phyloP scores from a whole-genome alignment of 2,329 filamentous ascomycete genomes.

The Botryotinia narcissicola region DNA sequence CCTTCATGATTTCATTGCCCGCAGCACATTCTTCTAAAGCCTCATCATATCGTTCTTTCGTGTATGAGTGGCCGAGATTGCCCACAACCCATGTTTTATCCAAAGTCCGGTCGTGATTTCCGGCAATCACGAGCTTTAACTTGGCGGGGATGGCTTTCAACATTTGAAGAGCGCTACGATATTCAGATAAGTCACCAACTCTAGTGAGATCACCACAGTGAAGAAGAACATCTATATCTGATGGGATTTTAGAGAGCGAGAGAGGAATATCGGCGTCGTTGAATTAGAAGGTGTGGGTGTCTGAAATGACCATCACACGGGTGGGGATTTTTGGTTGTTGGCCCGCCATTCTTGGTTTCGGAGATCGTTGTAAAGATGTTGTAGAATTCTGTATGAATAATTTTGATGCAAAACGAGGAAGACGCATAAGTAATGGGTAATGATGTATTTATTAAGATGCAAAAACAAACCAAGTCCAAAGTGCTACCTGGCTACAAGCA shows the following conservation, averaged over 20 bases:
- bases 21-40: constrained; percentile 20
- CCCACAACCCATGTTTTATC: constrained; percentile 43
- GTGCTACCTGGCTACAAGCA: not conserved
- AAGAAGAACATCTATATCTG: constrained; percentile 38
- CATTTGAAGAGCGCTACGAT: constrained; percentile 31
- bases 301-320: constrained; percentile 35
- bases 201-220: constrained; percentile 43
- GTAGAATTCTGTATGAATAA: not conserved
- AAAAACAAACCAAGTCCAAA: not conserved
- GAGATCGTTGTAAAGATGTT: not conserved
- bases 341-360: constrained; percentile 8
- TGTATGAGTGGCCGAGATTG: not conserved
- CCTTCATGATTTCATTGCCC: constrained; percentile 31
- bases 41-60: not conserved
- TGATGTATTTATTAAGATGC: not conserved
- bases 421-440: not conserved
- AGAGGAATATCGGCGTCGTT: constrained; percentile 26
- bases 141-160: constrained; percentile 45
- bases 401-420: not conserved
- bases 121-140: constrained; percentile 60
- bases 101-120: constrained; percentile 60
- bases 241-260: constrained; percentile 34
- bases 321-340: constrained; percentile 25
- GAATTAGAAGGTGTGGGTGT: constrained; percentile 35
- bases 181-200: constrained; percentile 32